Conservation (phyloP, 768 basidiomycete genomes). For the Auriculariales sp. region DNA sequence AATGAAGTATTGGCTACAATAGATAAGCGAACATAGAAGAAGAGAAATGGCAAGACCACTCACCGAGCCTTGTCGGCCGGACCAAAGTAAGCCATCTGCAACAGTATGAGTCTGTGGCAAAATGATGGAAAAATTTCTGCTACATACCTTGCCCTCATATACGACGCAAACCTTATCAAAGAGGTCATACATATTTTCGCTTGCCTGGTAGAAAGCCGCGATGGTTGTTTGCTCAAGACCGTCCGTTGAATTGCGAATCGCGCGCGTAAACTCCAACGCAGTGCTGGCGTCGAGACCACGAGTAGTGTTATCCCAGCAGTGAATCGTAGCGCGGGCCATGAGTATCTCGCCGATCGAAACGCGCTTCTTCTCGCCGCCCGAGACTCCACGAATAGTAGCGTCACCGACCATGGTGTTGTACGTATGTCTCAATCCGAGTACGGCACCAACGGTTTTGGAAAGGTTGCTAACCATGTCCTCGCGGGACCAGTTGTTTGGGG, state of each 20-base stretch:
- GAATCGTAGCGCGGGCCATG: slow-evolving; percentile 14
- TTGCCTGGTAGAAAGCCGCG: slow-evolving; percentile 78
- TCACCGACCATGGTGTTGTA: slow-evolving; percentile 24
- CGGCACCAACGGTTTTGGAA: slow-evolving; percentile 25
- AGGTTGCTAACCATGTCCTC: slow-evolving; percentile 31
- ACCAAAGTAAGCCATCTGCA: slow-evolving; percentile 67
- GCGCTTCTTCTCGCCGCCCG: slow-evolving; percentile 67
- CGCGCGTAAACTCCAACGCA: slow-evolving; percentile 72
- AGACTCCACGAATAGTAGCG: slow-evolving; percentile 27
- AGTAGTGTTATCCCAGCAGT: slow-evolving; percentile 44
- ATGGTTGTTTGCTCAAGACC: slow-evolving; percentile 64
- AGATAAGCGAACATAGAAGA: not conserved
- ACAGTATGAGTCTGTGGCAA: no score
- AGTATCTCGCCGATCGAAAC: slow-evolving; percentile 55
- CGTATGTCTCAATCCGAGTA: slow-evolving; percentile 36
- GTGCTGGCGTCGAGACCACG: slow-evolving; percentile 76
- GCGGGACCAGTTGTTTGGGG: slow-evolving; percentile 31
- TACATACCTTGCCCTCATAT: slow-evolving; percentile 55
- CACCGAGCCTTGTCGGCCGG: slow-evolving; percentile 40
- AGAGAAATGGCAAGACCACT: not conserved
- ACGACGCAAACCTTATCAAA: slow-evolving; percentile 82
- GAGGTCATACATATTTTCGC: slow-evolving; percentile 44
- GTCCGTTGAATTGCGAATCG: slow-evolving; percentile 71
- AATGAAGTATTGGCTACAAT: slow-evolving; percentile 43
- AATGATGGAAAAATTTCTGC: no score